phyloP scores from a whole-genome alignment of 2,329 filamentous ascomycete genomes.

The Remersonia thermophila region DNA sequence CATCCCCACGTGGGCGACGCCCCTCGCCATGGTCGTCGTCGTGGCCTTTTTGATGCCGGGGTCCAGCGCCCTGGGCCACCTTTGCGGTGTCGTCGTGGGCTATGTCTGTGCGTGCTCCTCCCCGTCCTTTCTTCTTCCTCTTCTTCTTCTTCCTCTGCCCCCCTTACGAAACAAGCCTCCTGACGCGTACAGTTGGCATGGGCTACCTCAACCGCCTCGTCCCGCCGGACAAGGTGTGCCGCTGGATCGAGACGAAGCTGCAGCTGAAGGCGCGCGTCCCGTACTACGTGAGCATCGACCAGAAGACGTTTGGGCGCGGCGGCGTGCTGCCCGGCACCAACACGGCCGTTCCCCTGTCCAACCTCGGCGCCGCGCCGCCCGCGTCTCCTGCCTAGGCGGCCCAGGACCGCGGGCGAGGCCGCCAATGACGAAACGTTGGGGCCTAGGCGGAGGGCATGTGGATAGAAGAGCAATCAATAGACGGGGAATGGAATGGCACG shows the following conservation, averaged over 20 bases:
- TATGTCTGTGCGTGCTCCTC: constrained; percentile 60
- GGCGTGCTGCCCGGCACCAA: constrained; percentile 61
- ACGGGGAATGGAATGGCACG: too few species aligned
- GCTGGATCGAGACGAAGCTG: constrained; percentile 80
- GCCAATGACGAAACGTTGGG: too few species aligned
- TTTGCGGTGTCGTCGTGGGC: constrained; percentile 72
- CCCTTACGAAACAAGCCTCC: background rate
- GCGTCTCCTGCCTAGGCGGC: constrained; percentile 39
- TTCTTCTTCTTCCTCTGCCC: too few species aligned
- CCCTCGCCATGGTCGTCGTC: constrained; percentile 63
- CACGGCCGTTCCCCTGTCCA: constrained; percentile 21
- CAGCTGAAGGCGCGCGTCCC: constrained; percentile 75
- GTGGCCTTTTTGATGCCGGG: constrained; percentile 66
- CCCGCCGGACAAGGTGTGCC: constrained; percentile 74
- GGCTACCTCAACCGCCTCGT: constrained; percentile 83
- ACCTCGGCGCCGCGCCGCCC: constrained; percentile 35
- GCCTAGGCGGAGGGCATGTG: too few species aligned
- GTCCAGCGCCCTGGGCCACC: constrained; percentile 74
- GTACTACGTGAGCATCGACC: constrained; percentile 87
- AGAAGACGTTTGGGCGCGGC: constrained; percentile 89
- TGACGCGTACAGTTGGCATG: constrained; percentile 49
- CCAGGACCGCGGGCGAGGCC: too few species aligned
- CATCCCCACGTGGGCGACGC: constrained; percentile 87
- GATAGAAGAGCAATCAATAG: too few species aligned
- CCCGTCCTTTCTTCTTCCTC: background rate